A percentile compares a stretch with the other conserved stretches of the same genome.
These are phyloP conservation scores for Bacterosira constricta DNA, from an alignment of 108 stramenopile genomes.

Conservation along the genomic window DNA sequence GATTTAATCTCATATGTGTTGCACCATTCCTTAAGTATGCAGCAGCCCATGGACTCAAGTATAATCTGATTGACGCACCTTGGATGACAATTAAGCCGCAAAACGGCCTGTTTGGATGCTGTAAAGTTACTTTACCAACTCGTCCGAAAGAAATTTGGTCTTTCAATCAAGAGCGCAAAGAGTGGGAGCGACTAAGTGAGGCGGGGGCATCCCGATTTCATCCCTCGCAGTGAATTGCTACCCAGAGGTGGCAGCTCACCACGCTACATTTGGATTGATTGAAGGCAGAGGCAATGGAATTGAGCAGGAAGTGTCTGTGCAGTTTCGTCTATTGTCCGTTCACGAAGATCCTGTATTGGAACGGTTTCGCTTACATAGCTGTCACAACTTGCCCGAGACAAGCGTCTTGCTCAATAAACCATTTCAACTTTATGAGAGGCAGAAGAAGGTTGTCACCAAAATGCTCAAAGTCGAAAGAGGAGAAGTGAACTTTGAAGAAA, in stretches of 20 bases:
- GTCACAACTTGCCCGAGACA: conserved; percentile 36
- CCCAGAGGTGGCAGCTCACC: conserved; percentile 73
- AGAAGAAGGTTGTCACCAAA: conserved; percentile 69
- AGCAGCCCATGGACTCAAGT: conserved; percentile 41
- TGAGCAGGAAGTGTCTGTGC: conserved; percentile 36
- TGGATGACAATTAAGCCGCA: conserved; percentile 39
- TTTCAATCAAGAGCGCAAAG: conserved; percentile 48
- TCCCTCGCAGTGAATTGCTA: conserved; percentile 44
- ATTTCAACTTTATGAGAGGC: conserved; percentile 61
- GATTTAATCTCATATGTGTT: conserved; percentile 56
- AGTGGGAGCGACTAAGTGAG: conserved; percentile 48
- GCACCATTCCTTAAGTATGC: conserved; percentile 57
- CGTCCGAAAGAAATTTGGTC: conserved; percentile 57
- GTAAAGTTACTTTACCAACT: conserved; percentile 39
- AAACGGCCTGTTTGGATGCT: conserved; percentile 50
- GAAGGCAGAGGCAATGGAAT: conserved; percentile 47
- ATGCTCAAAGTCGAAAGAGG: conserved; percentile 67
- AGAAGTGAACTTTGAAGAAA: conserved; percentile 54
- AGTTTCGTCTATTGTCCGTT: conserved; percentile 50
- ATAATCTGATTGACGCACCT: conserved; percentile 32
- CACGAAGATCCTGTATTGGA: conserved; percentile 61
- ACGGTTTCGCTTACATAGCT: conserved; percentile 60
- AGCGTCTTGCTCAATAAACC: conserved; percentile 40
- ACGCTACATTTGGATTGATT: conserved; percentile 54
- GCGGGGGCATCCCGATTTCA: conserved; percentile 39